Conservation (phyloP, 163 green algal species). For the Scenedesmus sp. region DNA sequence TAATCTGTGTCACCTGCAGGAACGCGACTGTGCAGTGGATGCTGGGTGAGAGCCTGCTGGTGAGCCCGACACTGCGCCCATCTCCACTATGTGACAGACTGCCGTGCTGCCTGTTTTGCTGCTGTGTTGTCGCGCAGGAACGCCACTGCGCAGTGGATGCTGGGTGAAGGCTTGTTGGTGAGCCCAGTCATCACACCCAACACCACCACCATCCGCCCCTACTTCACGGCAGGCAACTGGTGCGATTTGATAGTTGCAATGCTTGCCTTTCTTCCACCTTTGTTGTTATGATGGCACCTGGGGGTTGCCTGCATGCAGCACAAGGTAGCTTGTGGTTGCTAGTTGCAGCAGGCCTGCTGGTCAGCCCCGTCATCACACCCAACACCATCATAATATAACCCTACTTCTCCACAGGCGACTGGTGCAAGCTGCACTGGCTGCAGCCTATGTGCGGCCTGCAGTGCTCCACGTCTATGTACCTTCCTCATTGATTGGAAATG, state of each 20-base stretch:
- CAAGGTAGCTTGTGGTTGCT: too few species aligned
- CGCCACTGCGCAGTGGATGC: conserved; percentile 40
- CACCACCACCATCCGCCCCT: conserved; percentile 27
- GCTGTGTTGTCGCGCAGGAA: conserved; percentile 11
- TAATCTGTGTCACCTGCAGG: conserved; percentile 15
- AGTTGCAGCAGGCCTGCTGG: too few species aligned
- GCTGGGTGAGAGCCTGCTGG: conserved; percentile 35
- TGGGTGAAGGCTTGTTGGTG: conserved; percentile 36
- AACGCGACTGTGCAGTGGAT: conserved; percentile 45
- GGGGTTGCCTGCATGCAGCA: too few species aligned
- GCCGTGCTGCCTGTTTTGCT: neutral
- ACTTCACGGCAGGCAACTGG: conserved; percentile 39
- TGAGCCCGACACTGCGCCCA: conserved; percentile 6
- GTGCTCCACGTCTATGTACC: too few species aligned
- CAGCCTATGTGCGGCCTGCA: neutral
- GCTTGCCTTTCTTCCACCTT: too few species aligned
- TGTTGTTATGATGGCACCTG: too few species aligned
- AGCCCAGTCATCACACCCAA: conserved; percentile 35
- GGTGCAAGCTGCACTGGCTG: neutral
- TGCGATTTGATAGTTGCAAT: neutral
- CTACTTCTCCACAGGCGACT: too few species aligned
- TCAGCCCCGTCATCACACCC: too few species aligned
- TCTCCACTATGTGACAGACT: neutral
- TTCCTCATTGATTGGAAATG: too few species aligned
- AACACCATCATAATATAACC: too few species aligned